phyloP scores from a whole-genome alignment of 2,329 filamentous ascomycete genomes.

The Pestalotiopsis sp. region DNA sequence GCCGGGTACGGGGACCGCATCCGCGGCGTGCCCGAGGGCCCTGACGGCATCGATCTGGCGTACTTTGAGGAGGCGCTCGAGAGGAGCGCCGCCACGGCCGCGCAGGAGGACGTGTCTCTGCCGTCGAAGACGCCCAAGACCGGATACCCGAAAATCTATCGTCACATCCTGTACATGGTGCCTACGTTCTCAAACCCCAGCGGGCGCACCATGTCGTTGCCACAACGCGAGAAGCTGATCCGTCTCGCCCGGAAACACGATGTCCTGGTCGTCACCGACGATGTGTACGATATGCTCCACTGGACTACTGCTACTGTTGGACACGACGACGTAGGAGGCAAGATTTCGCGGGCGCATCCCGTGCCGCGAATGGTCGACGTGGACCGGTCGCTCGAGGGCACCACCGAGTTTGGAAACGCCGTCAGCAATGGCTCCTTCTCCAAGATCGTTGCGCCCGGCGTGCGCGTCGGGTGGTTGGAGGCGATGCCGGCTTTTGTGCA shows the following conservation, averaged over 20 bases:
- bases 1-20: constrained; percentile 59
- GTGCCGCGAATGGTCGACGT: constrained; percentile 62
- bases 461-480: constrained; percentile 60
- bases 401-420: constrained; percentile 64
- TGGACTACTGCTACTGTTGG: neutral
- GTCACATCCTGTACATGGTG: constrained; percentile 65
- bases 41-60: constrained; percentile 59
- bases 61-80: constrained; percentile 39
- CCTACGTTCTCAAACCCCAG: constrained; percentile 73
- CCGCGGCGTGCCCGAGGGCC: constrained; percentile 61
- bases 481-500: constrained; percentile 53
- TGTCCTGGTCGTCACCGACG: neutral
- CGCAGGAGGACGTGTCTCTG: constrained; percentile 42
- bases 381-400: constrained; percentile 58
- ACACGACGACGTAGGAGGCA: neutral
- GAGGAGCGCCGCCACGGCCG: no score
- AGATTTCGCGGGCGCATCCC: neutral
- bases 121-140: constrained; percentile 20
- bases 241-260: neutral
- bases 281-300: neutral
- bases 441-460: constrained; percentile 64
- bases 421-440: constrained; percentile 68
- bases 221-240: neutral
- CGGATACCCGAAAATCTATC: constrained; percentile 43
- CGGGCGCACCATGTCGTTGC: constrained; percentile 35